These are phyloP conservation scores for Chytriomyces confervae DNA, from an alignment of 192 early-diverging fungal species.

Conservation along the genomic window DNA sequence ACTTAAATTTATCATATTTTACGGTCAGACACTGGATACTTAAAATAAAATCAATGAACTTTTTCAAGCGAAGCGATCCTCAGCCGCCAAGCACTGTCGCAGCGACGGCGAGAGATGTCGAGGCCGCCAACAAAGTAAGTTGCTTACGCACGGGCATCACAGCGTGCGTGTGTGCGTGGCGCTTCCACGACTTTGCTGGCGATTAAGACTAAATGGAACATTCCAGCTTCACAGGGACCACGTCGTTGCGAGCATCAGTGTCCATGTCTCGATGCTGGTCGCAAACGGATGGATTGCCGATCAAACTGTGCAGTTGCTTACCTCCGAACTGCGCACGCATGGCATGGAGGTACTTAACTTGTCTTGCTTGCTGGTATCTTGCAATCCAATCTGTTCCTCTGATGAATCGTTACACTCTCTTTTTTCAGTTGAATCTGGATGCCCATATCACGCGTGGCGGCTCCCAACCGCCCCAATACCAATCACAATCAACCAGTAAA, in stretches of 20 bases:
- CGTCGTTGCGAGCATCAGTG: neutral
- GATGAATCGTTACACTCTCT: neutral
- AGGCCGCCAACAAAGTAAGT: conserved; percentile 17
- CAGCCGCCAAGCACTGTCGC: neutral
- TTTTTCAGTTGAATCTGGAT: conserved; percentile 10
- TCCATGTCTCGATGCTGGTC: neutral
- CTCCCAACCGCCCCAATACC: neutral
- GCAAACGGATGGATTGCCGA: conserved; percentile 21
- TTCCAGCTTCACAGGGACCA: conserved; percentile 10
- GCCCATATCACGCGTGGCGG: neutral
- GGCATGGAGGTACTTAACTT: conserved; percentile 4
- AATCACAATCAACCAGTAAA: neutral
- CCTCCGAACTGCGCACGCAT: neutral
- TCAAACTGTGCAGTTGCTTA: conserved; percentile 10
- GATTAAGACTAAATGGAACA: neutral
- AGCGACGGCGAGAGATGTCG: neutral
- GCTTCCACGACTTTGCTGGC: neutral
- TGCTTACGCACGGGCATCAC: neutral
- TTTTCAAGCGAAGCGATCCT: conserved; percentile 4
- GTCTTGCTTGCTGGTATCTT: neutral
- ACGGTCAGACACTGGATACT: no score
- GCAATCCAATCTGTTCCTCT: neutral
- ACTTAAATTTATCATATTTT: no score
- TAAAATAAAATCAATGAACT: neutral
- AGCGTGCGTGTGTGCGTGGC: no score